Evolutionary conservation across 495 filamentous ascomycete genomes (phyloP).

Genomic region (Aspergillus diversus): DNA sequence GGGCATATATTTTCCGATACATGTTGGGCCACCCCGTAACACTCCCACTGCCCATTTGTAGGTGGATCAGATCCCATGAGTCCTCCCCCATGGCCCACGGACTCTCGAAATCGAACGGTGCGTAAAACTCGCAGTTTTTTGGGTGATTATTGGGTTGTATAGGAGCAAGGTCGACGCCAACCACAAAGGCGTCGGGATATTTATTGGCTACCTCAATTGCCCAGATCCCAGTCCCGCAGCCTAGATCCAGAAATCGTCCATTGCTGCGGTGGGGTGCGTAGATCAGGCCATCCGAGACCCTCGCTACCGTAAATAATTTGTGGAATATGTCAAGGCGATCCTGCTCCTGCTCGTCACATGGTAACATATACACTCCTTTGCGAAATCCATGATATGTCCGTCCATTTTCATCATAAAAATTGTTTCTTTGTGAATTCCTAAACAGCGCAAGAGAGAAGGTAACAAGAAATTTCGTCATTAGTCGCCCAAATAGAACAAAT

Average conservation of each 20-base stretch:
- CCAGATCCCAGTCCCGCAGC: slow-evolving; percentile 92
- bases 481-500: slow-evolving; percentile 13
- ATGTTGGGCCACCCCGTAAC: slow-evolving; percentile 76
- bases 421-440: slow-evolving; percentile 42
- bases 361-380: slow-evolving; percentile 52
- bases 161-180: slow-evolving; percentile 75
- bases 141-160: slow-evolving; percentile 81
- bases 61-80: slow-evolving; percentile 85
- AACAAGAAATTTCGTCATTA: slow-evolving; percentile 23
- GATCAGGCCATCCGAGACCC: slow-evolving; percentile 54
- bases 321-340: slow-evolving; percentile 81
- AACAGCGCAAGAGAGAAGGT: slow-evolving; percentile 3
- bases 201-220: slow-evolving; percentile 79
- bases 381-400: slow-evolving; percentile 54
- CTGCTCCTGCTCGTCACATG: slow-evolving; percentile 64
- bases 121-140: slow-evolving; percentile 67
- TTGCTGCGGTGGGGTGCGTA: slow-evolving; percentile 56
- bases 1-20: slow-evolving; percentile 72
- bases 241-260: slow-evolving; percentile 74
- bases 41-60: slow-evolving; percentile 80
- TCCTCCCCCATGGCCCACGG: slow-evolving; percentile 76
- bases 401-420: slow-evolving; percentile 49
- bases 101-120: slow-evolving; percentile 75
- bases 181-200: slow-evolving; percentile 64
- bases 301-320: slow-evolving; percentile 70